These are phyloP conservation scores for Torulaspora maleeae DNA, from an alignment of 805 yeast species.

Conservation along the genomic window DNA sequence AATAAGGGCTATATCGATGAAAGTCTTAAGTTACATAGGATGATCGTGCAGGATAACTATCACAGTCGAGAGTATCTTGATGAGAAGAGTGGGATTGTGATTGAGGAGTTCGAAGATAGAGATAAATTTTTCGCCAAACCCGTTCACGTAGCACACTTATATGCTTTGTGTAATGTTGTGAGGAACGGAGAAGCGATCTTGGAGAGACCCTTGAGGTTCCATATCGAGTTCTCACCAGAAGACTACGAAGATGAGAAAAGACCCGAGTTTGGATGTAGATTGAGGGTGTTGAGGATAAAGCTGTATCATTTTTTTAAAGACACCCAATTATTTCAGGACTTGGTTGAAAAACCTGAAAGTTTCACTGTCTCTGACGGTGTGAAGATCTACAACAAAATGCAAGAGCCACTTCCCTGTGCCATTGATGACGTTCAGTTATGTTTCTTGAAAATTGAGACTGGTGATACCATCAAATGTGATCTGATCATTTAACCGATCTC, in stretches of 20 bases:
- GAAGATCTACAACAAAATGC: conserved; percentile 34
- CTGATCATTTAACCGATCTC: conserved; percentile 22
- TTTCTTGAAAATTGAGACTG: conserved; percentile 51
- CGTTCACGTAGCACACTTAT: conserved; percentile 72
- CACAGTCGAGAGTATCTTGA: conserved; percentile 33
- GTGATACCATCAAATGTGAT: conserved; percentile 41
- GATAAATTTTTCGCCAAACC: conserved; percentile 69
- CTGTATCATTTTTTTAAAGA: conserved; percentile 53
- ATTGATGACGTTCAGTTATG: conserved; percentile 48
- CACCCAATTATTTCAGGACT: conserved; percentile 32
- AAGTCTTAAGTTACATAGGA: conserved; percentile 28
- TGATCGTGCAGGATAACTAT: conserved; percentile 32
- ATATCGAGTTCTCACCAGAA: conserved; percentile 77
- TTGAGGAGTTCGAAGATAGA: conserved; percentile 42
- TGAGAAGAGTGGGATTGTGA: conserved; percentile 31
- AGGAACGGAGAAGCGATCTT: conserved; percentile 21
- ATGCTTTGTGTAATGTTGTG: conserved; percentile 46
- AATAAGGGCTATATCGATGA: conserved; percentile 32
- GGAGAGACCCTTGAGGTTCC: conserved; percentile 47
- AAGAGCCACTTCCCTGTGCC: conserved; percentile 25
- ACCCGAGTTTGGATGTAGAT: conserved; percentile 65
- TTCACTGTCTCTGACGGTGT: conserved; percentile 37
- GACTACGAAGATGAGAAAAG: conserved; percentile 59
- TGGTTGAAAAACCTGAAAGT: conserved; percentile 12
- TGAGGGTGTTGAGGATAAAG: conserved; percentile 56